A percentile compares a stretch with the other conserved stretches of the same genome.
Conservation (phyloP, 108 stramenopile genomes). For the Ochromonas danica region DNA sequence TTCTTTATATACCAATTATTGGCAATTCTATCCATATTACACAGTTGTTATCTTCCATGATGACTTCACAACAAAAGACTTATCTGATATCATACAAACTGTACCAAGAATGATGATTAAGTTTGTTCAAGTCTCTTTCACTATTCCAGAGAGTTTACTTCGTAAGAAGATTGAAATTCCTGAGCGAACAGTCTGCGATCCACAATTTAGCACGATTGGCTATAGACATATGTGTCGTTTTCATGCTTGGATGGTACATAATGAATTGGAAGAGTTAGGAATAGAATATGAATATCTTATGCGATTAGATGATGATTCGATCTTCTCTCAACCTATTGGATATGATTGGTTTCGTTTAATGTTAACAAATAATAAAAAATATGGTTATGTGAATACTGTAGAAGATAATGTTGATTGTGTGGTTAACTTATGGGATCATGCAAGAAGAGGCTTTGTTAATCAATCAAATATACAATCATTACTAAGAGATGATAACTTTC, state of each 20-base stretch:
- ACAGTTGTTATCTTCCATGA: slow-evolving; percentile 38
- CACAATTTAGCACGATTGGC: slow-evolving; percentile 18
- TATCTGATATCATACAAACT: not conserved
- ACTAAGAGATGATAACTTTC: not conserved
- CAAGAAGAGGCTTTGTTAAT: not conserved
- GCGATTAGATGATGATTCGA: slow-evolving; percentile 36
- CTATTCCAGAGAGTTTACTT: slow-evolving; percentile 3
- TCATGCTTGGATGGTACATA: slow-evolving; percentile 27
- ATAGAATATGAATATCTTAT: slow-evolving; percentile 19
- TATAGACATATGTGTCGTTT: slow-evolving; percentile 42
- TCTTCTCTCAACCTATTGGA: slow-evolving; percentile 27
- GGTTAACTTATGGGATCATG: slow-evolving; percentile 28
- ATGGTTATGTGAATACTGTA: slow-evolving; percentile 31
- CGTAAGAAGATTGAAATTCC: slow-evolving; percentile 3
- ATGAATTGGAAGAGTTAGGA: slow-evolving; percentile 20
- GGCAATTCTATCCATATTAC: slow-evolving; percentile 7
- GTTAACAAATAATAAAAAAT: slow-evolving; percentile 26
- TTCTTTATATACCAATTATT: slow-evolving; percentile 4
- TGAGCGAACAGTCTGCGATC: slow-evolving; percentile 33
- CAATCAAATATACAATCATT: not conserved
- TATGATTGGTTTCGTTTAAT: slow-evolving; percentile 36
- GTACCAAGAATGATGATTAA: slow-evolving; percentile 8
- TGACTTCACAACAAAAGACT: slow-evolving; percentile 23
- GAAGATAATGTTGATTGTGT: slow-evolving; percentile 31
- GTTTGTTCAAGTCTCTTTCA: not conserved